These are phyloP conservation scores for Candida stauntonica DNA, from an alignment of 805 yeast species.

Conservation along the genomic window DNA sequence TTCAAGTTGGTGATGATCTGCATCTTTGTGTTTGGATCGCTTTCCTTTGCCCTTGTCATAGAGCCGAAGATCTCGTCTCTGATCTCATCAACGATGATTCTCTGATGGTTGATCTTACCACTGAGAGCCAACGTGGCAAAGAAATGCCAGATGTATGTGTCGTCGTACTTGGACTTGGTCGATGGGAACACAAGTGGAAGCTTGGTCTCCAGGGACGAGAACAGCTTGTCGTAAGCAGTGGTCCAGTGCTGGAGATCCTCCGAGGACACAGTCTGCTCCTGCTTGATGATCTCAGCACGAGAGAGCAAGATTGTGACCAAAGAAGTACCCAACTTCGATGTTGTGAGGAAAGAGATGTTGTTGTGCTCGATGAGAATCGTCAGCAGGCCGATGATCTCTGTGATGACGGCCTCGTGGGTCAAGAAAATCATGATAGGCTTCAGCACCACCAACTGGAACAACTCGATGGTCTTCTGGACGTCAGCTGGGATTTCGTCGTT, in stretches of 20 bases:
- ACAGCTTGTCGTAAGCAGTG: slow-evolving; percentile 73
- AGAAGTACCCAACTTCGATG: slow-evolving; percentile 78
- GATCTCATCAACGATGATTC: slow-evolving; percentile 89
- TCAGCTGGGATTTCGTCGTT: slow-evolving; percentile 49
- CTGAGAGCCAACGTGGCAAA: slow-evolving; percentile 90
- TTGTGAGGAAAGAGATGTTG: slow-evolving; percentile 49
- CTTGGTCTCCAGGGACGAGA: slow-evolving; percentile 74
- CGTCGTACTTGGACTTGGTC: slow-evolving; percentile 31
- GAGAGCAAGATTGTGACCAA: slow-evolving; percentile 86
- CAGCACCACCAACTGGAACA: slow-evolving; percentile 75
- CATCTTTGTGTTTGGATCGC: slow-evolving; percentile 39
- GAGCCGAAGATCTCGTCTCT: slow-evolving; percentile 90
- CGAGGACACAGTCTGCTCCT: slow-evolving; percentile 56
- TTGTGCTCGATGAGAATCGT: slow-evolving; percentile 67
- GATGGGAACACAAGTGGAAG: slow-evolving; percentile 81
- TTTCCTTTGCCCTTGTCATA: slow-evolving; percentile 66
- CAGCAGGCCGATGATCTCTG: slow-evolving; percentile 72
- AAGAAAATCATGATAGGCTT: slow-evolving; percentile 81
- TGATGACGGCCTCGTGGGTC: slow-evolving; percentile 69
- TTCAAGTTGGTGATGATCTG: slow-evolving; percentile 76
- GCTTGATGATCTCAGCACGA: slow-evolving; percentile 86
- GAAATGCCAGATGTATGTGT: slow-evolving; percentile 86
- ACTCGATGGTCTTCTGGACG: slow-evolving; percentile 58
- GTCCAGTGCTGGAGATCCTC: slow-evolving; percentile 58
- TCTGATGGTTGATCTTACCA: slow-evolving; percentile 85